Conservation (phyloP, 495 filamentous ascomycete species). For the Xylaria intraflava region DNA sequence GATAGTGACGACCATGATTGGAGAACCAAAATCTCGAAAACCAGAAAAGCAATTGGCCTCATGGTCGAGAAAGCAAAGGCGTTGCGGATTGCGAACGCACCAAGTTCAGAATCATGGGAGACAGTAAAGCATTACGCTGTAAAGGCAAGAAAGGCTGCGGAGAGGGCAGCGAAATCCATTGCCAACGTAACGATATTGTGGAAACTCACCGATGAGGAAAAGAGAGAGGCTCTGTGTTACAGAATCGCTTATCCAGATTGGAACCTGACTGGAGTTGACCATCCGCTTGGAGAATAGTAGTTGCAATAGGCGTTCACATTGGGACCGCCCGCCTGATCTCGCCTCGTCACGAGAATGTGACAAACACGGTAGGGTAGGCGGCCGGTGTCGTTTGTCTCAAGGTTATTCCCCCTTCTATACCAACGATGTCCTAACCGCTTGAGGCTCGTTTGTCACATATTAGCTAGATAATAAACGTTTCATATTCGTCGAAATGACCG, state of each 20-base stretch:
- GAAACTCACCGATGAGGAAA: constrained; percentile 6
- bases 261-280: background rate
- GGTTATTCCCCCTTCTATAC: background rate
- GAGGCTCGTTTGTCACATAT: background rate
- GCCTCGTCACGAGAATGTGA: too few relatives aligned
- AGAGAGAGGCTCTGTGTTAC: constrained; percentile 1
- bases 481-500: background rate
- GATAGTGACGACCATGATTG: background rate
- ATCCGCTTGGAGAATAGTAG: too few relatives aligned
- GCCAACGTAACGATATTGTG: constrained; percentile 1
- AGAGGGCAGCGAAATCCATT: constrained; percentile 1
- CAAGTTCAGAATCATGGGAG: background rate
- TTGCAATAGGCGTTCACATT: too few relatives aligned
- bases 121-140: background rate
- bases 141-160: background rate
- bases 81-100: background rate
- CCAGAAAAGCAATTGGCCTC: background rate
- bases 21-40: background rate
- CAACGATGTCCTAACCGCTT: background rate
- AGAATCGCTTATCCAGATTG: background rate
- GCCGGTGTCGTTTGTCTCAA: too few relatives aligned
- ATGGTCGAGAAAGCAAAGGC: constrained; percentile 4
- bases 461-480: background rate
- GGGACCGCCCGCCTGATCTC: too few relatives aligned
- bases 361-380: too few relatives aligned